Conservation (phyloP, 106 monocot species). For the Vanilla planifolia region DNA sequence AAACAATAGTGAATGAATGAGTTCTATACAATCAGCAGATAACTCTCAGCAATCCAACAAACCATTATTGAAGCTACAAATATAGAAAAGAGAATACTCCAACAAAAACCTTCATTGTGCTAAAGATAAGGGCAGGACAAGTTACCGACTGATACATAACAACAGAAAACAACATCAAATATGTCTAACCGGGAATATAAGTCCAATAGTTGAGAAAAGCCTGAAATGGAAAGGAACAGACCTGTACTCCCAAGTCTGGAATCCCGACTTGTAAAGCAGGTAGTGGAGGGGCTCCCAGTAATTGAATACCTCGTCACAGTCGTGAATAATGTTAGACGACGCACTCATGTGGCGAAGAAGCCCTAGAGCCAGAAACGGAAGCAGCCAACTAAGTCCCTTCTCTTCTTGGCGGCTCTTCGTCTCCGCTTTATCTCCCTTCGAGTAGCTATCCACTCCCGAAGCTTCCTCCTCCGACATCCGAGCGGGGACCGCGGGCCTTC, state of each 20-base stretch:
- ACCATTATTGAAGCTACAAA: too few relatives aligned
- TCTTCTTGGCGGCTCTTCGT: constrained; percentile 14
- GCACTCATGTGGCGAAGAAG: constrained; percentile 87
- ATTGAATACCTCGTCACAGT: constrained; percentile 99
- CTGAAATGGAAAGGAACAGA: neutral
- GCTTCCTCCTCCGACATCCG: neutral
- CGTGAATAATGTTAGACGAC: constrained; percentile 90
- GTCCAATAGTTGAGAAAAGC: too few relatives aligned
- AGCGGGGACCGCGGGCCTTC: constrained; percentile 21
- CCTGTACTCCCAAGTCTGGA: constrained; percentile 99
- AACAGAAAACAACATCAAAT: too few relatives aligned
- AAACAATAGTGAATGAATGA: too few relatives aligned
- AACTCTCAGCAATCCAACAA: too few relatives aligned
- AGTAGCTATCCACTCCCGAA: constrained; percentile 36
- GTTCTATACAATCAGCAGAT: too few relatives aligned
- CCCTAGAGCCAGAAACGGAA: constrained; percentile 59
- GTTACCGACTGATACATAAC: too few relatives aligned
- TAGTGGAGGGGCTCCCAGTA: constrained; percentile 99
- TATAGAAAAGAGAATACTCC: too few relatives aligned
- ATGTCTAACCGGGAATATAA: too few relatives aligned
- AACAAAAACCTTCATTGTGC: too few relatives aligned
- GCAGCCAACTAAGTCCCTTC: constrained; percentile 41
- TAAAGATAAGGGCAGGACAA: too few relatives aligned
- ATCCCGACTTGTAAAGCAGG: constrained; percentile 88
- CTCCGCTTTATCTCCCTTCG: constrained; percentile 46